phyloP scores from a whole-genome alignment of 2,329 filamentous ascomycete genomes.

The Fusarium sp. region DNA sequence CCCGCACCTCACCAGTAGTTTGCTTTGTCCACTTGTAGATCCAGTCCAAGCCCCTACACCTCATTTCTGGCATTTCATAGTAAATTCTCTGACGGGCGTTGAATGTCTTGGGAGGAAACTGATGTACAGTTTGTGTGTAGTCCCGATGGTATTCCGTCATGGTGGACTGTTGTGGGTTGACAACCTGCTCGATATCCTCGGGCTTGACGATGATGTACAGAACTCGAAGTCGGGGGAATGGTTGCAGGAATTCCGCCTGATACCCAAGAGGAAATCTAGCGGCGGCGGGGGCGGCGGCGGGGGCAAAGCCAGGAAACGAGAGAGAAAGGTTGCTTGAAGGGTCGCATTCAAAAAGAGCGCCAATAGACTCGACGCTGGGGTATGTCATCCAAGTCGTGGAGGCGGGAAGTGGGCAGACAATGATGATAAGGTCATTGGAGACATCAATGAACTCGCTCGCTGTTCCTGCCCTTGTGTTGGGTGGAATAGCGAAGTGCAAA shows the following conservation, averaged over 20 bases:
- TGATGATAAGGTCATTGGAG: not conserved
- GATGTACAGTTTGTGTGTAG: not conserved
- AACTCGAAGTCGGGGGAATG: not conserved
- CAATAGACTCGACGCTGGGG: not conserved
- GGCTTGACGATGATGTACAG: not conserved
- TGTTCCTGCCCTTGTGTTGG: not conserved
- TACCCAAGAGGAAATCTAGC: too few species aligned
- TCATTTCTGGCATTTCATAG: not conserved
- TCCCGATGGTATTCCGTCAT: not conserved
- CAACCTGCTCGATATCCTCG: not conserved
- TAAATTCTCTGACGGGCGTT: not conserved
- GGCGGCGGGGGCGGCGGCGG: too few species aligned
- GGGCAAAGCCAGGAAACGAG: not conserved
- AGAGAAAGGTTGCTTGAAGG: rapidly evolving
- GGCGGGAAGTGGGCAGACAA: not conserved
- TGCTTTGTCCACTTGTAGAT: rapidly evolving
- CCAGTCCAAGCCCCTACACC: not conserved
- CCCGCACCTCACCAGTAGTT: rapidly evolving
- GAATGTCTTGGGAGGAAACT: not conserved
- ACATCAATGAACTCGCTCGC: not conserved
- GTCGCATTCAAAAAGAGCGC: not conserved
- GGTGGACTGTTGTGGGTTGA: too few species aligned
- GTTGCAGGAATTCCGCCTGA: not conserved
- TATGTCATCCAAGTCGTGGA: too few species aligned
- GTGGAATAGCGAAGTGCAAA: not conserved